These are phyloP conservation scores for Fistulifera pelliculosa DNA, from an alignment of 108 stramenopile genomes.

Conservation along the genomic window DNA sequence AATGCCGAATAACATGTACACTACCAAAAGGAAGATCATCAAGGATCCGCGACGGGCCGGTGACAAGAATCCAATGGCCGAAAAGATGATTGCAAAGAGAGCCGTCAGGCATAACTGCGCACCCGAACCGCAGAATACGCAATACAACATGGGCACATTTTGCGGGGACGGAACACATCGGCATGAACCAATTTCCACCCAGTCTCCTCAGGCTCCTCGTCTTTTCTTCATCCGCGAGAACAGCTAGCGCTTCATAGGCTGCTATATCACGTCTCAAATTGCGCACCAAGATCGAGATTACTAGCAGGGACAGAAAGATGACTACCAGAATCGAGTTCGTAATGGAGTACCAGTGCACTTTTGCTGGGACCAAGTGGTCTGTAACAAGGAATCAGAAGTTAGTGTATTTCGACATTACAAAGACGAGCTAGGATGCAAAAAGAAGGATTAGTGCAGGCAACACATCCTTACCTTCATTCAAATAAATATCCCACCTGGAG, in stretches of 20 bases:
- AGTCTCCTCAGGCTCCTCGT: conserved; percentile 84
- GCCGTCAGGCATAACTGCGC: conserved; percentile 63
- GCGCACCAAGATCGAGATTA: conserved; percentile 91
- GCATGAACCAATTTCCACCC: conserved; percentile 99
- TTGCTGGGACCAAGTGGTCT: conserved; percentile 84
- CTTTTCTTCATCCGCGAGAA: conserved; percentile 86
- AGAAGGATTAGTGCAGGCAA: too few relatives aligned
- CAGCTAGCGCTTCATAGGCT: conserved; percentile 89
- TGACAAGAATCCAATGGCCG: conserved; percentile 88
- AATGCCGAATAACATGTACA: conserved; percentile 89
- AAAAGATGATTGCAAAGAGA: conserved; percentile 67
- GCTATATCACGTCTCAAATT: conserved; percentile 92
- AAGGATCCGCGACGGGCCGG: conserved; percentile 91
- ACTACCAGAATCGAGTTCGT: conserved; percentile 93
- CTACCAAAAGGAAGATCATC: conserved; percentile 81
- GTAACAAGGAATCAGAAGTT: too few relatives aligned
- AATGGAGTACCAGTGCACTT: conserved; percentile 98
- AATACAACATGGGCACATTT: conserved; percentile 88
- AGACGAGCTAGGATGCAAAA: too few relatives aligned
- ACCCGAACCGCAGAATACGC: conserved; percentile 94
- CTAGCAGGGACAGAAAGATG: conserved; percentile 89
- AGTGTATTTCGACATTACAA: too few relatives aligned
- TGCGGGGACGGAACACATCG: conserved; percentile 98
- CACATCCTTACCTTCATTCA: conserved; percentile 65
- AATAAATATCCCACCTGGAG: conserved; percentile 96